Evolutionary conservation across 2,329 filamentous ascomycete species (phyloP), one percentile per base, ranked within the genome.

Genomic region (Stachybotrys chartarum): DNA sequence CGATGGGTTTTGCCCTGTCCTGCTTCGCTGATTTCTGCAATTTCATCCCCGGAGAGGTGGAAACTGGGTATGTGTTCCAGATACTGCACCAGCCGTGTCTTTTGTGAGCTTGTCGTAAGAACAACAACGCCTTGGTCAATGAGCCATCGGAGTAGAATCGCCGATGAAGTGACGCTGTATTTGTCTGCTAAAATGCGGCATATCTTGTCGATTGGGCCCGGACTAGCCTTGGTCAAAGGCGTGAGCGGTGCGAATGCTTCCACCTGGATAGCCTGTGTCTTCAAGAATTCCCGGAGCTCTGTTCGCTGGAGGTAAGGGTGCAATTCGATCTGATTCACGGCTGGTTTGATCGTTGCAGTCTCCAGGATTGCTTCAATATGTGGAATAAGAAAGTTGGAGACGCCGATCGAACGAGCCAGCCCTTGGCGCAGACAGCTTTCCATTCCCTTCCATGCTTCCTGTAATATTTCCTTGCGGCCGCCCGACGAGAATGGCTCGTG

Each of bases 251-350:
- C 51, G 49, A 55, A 60, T 8, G 51, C 57, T 11, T 51, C 50
- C 8, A 54, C 52, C 12, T 50, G 39, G 24, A 60, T 58, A 10
- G 42, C 46, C 3, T 59, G 48, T 7, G 51, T 16, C 18, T 49
- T 48, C 30, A 56, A 53, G 31, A 52, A 61, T 5, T 52, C 35
- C 6, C 56, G 16, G 7, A 58, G 32, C 3, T 59, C 55, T 12
- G 10, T 6, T 11, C 57, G 55, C 8, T 57, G 54, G 5, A 61
- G 56, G 30, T 58, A 61, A 16, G 59, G 59, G 50, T 61, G 59
- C 44, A 59, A 31, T 30, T 61, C 59, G 6, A 61, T 51, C 54
- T 61, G 59, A 35, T 58, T 58, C 6, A 48, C 54, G 1, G 56
- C 50, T 7, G 59, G 59, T 44, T 50, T 56, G 35, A 61, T 55